A percentile compares a stretch with the other conserved stretches of the same genome.
Evolutionary conservation across 345 rosid species (phyloP).

Genomic region (Melaleuca quinquenervia): DNA sequence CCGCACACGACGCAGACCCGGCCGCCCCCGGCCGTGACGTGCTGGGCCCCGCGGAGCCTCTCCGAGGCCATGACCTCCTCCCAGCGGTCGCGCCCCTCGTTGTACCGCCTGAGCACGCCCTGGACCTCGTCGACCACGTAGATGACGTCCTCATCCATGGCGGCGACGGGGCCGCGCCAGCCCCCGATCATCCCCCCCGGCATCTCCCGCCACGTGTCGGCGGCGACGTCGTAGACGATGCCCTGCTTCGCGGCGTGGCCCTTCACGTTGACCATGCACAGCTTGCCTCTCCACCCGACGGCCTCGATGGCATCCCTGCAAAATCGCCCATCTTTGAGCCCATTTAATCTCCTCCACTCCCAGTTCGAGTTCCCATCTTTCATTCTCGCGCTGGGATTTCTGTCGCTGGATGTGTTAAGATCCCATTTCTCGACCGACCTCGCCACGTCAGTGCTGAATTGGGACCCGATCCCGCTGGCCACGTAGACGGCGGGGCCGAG

Average conservation of each 20-base stretch:
- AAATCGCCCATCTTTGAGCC: slow-evolving; percentile 23
- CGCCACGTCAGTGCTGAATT: slow-evolving; percentile 25
- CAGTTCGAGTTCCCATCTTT: background rate
- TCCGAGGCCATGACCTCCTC: slow-evolving; percentile 7
- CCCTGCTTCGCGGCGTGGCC: slow-evolving; percentile 32
- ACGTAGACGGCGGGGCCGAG: slow-evolving; percentile 9
- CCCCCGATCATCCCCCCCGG: slow-evolving; percentile 35
- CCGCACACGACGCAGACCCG: slow-evolving; percentile 23
- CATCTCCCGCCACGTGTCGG: slow-evolving; percentile 29
- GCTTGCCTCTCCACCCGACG: slow-evolving; percentile 36
- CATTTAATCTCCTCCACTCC: slow-evolving; percentile 23
- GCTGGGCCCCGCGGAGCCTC: slow-evolving; percentile 24
- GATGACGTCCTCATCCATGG: slow-evolving; percentile 38
- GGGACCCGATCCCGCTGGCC: slow-evolving; percentile 32
- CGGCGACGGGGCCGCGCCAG: slow-evolving; percentile 43
- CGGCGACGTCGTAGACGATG: slow-evolving; percentile 14
- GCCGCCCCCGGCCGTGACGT: slow-evolving; percentile 28
- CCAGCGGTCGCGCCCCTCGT: slow-evolving; percentile 26
- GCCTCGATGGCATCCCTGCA: slow-evolving; percentile 45
- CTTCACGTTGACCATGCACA: slow-evolving; percentile 39
- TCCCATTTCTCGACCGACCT: slow-evolving; percentile 34
- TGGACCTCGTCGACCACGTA: slow-evolving; percentile 25
- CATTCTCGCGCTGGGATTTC: background rate
- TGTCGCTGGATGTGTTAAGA: background rate
- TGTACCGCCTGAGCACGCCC: slow-evolving; percentile 23